These are phyloP conservation scores for Musa acuminata DNA, from an alignment of 176 grass and related monocot genomes.

Conservation along the genomic window DNA sequence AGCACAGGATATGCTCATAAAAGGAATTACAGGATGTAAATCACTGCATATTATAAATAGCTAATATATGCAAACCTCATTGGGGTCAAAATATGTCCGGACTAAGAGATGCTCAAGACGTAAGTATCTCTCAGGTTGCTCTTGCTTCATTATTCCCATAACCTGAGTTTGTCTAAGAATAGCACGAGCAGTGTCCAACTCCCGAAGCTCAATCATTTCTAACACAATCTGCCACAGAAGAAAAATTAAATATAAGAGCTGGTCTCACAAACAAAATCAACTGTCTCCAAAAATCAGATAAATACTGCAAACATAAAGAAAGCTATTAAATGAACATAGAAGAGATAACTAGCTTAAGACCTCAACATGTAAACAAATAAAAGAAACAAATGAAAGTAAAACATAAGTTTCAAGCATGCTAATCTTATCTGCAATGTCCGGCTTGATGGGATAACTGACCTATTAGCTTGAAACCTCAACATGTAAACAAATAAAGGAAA, in stretches of 20 bases:
- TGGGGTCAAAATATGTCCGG: constrained; percentile 82
- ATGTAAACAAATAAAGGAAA: background rate
- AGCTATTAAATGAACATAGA: background rate
- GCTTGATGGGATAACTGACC: no score
- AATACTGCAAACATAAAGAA: background rate
- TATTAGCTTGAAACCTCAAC: background rate
- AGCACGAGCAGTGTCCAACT: constrained; percentile 77
- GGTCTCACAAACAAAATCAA: background rate
- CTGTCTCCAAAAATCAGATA: background rate
- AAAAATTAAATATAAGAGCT: background rate
- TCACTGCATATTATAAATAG: background rate
- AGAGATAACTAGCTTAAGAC: background rate
- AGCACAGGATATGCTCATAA: background rate
- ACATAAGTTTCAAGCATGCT: no score
- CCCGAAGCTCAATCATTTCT: constrained; percentile 94
- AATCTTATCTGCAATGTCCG: no score
- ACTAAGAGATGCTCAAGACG: constrained; percentile 92
- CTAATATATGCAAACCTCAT: constrained; percentile 41
- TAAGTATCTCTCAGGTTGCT: constrained; percentile 90
- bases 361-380: background rate
- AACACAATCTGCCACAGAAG: constrained; percentile 59
- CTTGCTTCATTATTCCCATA: constrained; percentile 99
- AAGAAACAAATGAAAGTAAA: background rate
- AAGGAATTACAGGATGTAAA: background rate
- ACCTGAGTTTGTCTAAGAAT: constrained; percentile 95